Conservation (phyloP, 805 yeast species). For the Zygosaccharomyces pseudorouxii region DNA sequence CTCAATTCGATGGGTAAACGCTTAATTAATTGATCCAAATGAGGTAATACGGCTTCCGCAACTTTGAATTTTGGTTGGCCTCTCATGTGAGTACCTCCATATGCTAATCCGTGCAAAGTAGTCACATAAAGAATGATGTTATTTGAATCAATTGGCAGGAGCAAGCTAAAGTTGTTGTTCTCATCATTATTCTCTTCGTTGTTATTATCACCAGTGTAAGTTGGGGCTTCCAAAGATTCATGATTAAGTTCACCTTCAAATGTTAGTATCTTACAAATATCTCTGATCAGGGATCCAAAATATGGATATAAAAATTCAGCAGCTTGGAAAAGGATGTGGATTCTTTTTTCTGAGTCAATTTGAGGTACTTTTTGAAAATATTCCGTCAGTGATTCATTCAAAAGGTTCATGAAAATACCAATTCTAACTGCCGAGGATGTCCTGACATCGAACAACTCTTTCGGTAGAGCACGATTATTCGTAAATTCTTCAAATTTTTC, state of each 20-base stretch:
- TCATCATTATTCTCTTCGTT: slow-evolving; percentile 12
- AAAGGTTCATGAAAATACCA: slow-evolving; percentile 26
- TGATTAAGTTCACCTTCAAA: slow-evolving; percentile 22
- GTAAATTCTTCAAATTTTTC: slow-evolving; percentile 38
- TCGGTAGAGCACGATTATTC: slow-evolving; percentile 29
- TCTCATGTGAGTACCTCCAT: slow-evolving; percentile 26
- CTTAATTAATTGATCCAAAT: slow-evolving; percentile 21
- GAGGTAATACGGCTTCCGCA: slow-evolving; percentile 23
- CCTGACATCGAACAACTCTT: slow-evolving; percentile 15
- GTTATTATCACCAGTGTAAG: slow-evolving; percentile 5
- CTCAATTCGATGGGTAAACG: slow-evolving; percentile 24
- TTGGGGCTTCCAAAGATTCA: slow-evolving; percentile 5
- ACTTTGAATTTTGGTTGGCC: slow-evolving; percentile 22
- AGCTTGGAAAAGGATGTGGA: slow-evolving; percentile 29
- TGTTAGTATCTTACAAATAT: slow-evolving; percentile 26
- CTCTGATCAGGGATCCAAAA: slow-evolving; percentile 22
- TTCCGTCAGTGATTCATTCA: slow-evolving; percentile 24
- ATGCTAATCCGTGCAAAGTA: slow-evolving; percentile 29
- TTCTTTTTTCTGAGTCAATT: slow-evolving; percentile 11
- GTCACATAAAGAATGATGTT: slow-evolving; percentile 25
- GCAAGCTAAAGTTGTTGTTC: slow-evolving; percentile 12
- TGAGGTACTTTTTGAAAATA: slow-evolving; percentile 14
- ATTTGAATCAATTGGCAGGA: slow-evolving; percentile 24
- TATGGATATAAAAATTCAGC: slow-evolving; percentile 32
- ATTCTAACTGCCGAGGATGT: slow-evolving; percentile 20